Percentiles rank a stretch among this genome's conserved stretches.
phyloP scores from a whole-genome alignment of 148 eudicot genomes.

The Euryodendron excelsum region DNA sequence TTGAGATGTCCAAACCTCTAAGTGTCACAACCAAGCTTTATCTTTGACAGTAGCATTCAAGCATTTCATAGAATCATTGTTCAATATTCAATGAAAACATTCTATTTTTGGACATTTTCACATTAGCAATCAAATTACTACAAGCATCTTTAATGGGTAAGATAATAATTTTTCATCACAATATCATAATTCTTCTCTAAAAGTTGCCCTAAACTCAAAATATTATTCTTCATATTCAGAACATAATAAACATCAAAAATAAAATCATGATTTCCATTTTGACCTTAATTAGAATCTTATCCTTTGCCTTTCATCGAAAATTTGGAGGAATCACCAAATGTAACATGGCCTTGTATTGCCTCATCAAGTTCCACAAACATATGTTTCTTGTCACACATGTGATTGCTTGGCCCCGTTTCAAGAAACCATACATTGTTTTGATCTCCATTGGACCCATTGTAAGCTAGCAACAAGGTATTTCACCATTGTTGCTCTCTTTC shows the following conservation, averaged over 20 bases:
- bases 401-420: too few species aligned
- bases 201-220: not conserved
- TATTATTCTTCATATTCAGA: not conserved
- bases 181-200: not conserved
- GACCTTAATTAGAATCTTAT: too few species aligned
- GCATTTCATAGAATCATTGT: not conserved
- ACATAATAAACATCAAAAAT: constrained; percentile 1
- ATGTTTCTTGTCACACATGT: too few species aligned
- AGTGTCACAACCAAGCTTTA: too few species aligned
- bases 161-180: not conserved
- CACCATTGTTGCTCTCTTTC: too few species aligned
- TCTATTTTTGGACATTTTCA: not conserved
- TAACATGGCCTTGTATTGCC: too few species aligned
- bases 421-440: too few species aligned
- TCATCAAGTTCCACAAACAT: too few species aligned
- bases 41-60: not conserved
- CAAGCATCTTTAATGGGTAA: not conserved
- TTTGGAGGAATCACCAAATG: too few species aligned
- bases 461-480: too few species aligned
- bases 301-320: too few species aligned
- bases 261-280: not conserved
- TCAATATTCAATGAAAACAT: not conserved
- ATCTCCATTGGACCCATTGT: too few species aligned
- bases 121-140: not conserved
- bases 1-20: not conserved